Evolutionary conservation across 1,139 yeast species (phyloP).

Genomic region (Sugiyamaella japonica): DNA sequence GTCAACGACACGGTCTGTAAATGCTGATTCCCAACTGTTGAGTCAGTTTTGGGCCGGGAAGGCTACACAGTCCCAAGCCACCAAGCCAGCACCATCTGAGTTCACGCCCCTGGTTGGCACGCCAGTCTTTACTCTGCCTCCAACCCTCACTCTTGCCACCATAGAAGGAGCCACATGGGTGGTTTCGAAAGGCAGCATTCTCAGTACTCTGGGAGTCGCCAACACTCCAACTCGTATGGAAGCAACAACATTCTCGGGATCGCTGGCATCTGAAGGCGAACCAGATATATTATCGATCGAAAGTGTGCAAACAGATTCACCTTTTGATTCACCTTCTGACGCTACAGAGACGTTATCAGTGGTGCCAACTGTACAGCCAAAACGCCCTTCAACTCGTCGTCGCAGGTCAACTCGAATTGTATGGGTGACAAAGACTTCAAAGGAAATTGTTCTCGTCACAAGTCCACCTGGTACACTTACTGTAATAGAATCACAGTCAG

Average conservation of each 20-base stretch:
- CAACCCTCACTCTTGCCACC: slow-evolving; percentile 20
- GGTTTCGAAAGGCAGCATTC: slow-evolving; percentile 17
- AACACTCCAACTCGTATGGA: neutral
- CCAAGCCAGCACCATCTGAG: neutral
- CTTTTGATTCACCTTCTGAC: too few species aligned
- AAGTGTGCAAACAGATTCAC: too few species aligned
- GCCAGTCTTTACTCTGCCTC: slow-evolving; percentile 19
- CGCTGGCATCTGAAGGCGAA: too few species aligned
- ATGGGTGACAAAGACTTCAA: slow-evolving; percentile 1
- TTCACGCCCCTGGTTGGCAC: slow-evolving; percentile 18
- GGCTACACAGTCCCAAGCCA: neutral
- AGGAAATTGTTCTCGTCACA: slow-evolving; percentile 6
- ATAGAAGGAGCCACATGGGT: slow-evolving; percentile 19
- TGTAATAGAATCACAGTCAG: neutral
- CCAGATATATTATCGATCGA: too few species aligned
- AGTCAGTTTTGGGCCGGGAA: neutral
- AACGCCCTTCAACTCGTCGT: neutral
- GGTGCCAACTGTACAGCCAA: too few species aligned
- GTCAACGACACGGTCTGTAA: neutral
- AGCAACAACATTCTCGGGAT: neutral
- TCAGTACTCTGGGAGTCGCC: slow-evolving; percentile 13
- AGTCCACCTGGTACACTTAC: neutral
- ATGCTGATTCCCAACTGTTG: neutral
- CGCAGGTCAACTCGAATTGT: neutral
- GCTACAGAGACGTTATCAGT: too few species aligned